Percentiles rank a stretch among this genome's conserved stretches.
phyloP scores from a whole-genome alignment of 1,284 basidiomycete species.

The Mycena sp. region DNA sequence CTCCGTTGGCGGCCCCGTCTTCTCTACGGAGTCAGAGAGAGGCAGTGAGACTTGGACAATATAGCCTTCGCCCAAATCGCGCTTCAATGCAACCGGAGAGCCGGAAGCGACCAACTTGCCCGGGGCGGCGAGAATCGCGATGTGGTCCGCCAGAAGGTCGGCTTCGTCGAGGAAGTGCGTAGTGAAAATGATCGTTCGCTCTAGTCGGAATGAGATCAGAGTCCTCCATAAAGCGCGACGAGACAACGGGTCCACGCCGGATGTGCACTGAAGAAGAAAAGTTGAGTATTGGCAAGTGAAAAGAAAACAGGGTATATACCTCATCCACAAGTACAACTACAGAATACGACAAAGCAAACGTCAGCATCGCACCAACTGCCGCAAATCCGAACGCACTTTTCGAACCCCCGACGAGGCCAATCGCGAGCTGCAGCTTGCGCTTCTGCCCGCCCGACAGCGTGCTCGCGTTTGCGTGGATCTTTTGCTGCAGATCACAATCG shows the following conservation, averaged over 20 bases:
- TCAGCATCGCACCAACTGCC: slow-evolving; percentile 11
- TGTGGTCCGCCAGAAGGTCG: slow-evolving; percentile 79
- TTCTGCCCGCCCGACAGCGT: slow-evolving; percentile 85
- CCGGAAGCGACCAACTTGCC: slow-evolving; percentile 80
- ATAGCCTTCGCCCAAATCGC: slow-evolving; percentile 77
- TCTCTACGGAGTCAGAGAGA: slow-evolving; percentile 40
- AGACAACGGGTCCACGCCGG: slow-evolving; percentile 83
- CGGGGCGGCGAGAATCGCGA: slow-evolving; percentile 79
- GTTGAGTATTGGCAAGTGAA: background rate
- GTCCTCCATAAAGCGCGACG: slow-evolving; percentile 82
- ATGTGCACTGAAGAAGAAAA: slow-evolving; percentile 61
- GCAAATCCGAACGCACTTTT: slow-evolving; percentile 55
- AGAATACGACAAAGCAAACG: background rate
- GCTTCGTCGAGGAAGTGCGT: slow-evolving; percentile 80
- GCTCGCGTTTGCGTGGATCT: slow-evolving; percentile 71
- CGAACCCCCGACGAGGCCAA: slow-evolving; percentile 80
- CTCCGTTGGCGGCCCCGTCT: slow-evolving; percentile 40
- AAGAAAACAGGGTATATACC: slow-evolving; percentile 34
- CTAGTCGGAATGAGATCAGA: slow-evolving; percentile 59
- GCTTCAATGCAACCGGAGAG: slow-evolving; percentile 78
- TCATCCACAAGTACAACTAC: slow-evolving; percentile 80
- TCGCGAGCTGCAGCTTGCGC: slow-evolving; percentile 82
- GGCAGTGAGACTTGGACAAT: slow-evolving; percentile 63
- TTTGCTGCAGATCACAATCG: slow-evolving; percentile 77
- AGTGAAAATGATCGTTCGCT: slow-evolving; percentile 64